Conservation (phyloP, 139 green algal genomes). For the Coelastrella sp. region DNA sequence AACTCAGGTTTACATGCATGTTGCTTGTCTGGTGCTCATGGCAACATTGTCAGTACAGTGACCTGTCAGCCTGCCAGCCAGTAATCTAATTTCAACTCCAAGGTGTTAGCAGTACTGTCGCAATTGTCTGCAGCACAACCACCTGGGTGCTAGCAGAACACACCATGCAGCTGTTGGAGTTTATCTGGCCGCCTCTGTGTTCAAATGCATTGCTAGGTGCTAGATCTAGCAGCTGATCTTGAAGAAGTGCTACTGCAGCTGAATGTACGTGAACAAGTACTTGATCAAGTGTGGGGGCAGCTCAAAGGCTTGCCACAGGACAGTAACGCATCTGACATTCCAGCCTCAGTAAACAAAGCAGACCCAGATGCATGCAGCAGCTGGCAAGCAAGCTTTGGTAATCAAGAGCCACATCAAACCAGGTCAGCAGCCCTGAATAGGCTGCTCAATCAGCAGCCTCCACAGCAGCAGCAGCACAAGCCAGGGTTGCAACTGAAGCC, state of each 20-base stretch:
- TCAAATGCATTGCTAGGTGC: background rate
- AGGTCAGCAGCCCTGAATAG: background rate
- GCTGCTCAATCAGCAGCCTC: background rate
- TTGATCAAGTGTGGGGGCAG: slow-evolving; percentile 32
- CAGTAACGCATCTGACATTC: background rate
- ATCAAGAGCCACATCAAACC: background rate
- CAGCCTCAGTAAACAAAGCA: background rate
- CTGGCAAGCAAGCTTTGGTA: background rate
- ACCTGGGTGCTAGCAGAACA: too few relatives aligned
- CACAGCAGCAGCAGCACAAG: background rate
- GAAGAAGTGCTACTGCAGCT: slow-evolving; percentile 20
- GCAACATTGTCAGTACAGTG: background rate
- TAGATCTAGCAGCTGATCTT: slow-evolving; percentile 1
- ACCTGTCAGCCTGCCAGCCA: background rate
- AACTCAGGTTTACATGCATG: background rate
- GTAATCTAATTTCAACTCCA: too few relatives aligned
- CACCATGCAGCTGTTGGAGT: too few relatives aligned
- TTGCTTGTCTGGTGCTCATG: background rate
- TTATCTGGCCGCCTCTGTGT: background rate
- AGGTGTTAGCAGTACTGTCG: too few relatives aligned
- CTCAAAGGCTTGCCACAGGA: slow-evolving; percentile 11
- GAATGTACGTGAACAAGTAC: background rate
- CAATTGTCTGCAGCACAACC: too few relatives aligned
- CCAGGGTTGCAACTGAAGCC: background rate
- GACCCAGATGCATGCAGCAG: background rate